These are phyloP conservation scores for Aspergillus funiculosus DNA, from an alignment of 495 filamentous ascomycete species.

Conservation along the genomic window DNA sequence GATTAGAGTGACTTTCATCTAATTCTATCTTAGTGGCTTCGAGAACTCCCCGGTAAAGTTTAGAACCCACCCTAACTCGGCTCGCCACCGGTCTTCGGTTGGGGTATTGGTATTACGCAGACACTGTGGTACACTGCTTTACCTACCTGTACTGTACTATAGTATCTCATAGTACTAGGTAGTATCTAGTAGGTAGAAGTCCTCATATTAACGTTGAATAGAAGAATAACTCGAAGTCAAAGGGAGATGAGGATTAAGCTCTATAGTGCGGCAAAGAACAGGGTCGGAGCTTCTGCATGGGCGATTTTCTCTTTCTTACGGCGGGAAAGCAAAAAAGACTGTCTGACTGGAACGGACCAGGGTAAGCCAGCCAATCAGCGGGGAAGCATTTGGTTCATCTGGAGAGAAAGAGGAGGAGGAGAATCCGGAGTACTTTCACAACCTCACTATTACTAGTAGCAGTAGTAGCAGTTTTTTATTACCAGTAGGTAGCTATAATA, in stretches of 20 bases:
- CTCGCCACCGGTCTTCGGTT: constrained; percentile 1
- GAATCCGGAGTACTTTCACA: constrained; percentile 9
- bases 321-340: constrained; percentile 17
- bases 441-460: too few relatives aligned
- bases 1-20: constrained; percentile 5
- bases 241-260: neutral
- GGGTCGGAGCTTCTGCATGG: constrained; percentile 6
- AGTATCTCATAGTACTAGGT: too few relatives aligned
- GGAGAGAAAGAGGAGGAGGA: constrained; percentile 6
- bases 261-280: neutral
- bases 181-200: too few relatives aligned
- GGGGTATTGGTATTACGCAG: constrained; percentile 10
- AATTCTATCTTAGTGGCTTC: constrained; percentile 8
- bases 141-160: too few relatives aligned
- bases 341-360: constrained; percentile 3
- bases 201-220: too few relatives aligned
- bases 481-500: neutral
- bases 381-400: too few relatives aligned
- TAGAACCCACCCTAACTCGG: constrained; percentile 9
- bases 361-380: too few relatives aligned
- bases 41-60: constrained; percentile 15
- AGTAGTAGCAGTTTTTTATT: too few relatives aligned
- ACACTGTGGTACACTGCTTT: too few relatives aligned
- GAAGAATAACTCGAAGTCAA: too few relatives aligned
- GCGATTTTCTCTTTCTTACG: constrained; percentile 19